Evolutionary conservation across 208 protist species (phyloP), one percentile per base, ranked within the genome.

Genomic region (Phytomonas francai): DNA sequence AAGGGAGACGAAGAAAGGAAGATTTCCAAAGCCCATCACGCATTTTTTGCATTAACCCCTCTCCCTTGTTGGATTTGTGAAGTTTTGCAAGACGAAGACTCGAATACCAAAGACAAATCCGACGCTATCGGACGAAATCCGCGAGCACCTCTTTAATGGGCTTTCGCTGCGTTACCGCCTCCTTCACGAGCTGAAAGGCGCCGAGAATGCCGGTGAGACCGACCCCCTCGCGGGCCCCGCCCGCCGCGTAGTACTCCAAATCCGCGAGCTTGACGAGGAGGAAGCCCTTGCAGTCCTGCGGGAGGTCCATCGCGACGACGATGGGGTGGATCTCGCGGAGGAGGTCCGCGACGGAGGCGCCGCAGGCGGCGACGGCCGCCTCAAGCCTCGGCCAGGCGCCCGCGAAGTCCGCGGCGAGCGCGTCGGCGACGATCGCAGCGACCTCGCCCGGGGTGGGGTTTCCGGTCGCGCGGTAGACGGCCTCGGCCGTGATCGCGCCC

Each of bases 251-350:
- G 73, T 90, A 94, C 73, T 94, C 86, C 7, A 94, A 61, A 30
- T 92, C 85, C 3, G 89, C 76, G 14, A 94, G 66, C 73, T 91
- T 89, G 51, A 79, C 80, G 14, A 92, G 75, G 59, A 92, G 30
- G 65, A 94, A 94, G 67, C 86, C 89, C 74, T 92, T 90, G 71
- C 85, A 87, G 65, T 92, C 86, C 66, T 88, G 83, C 34, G 89
- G 84, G 0, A 94, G 74, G 59, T 92, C 86, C 85, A 94, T 92
- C 14, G 80, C 71, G 84, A 92, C 89, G 68, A 94, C 75, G 25
- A 94, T 73, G 7, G 80, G 82, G 68, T 94, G 84, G 25, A 94
- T 70, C 69, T 94, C 86, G 0, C 89, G 81, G 19, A 87, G 77
- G 14, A 94, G 66, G 59, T 94, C 89, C 27, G 73, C 77, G 19